phyloP scores from a whole-genome alignment of 2,329 filamentous ascomycete species.

The Cladosporium phlei region DNA sequence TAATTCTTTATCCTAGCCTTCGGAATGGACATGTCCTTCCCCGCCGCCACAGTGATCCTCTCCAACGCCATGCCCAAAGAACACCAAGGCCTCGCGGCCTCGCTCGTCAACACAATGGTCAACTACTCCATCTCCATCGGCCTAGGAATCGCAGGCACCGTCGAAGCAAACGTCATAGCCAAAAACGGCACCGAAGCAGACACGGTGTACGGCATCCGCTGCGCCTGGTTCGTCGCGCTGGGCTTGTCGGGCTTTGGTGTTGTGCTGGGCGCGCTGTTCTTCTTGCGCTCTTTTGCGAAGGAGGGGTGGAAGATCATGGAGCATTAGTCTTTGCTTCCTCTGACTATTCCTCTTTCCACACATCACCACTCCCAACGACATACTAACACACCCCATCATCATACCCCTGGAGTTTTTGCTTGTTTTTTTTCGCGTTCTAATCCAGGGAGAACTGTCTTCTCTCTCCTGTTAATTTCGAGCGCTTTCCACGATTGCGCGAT shows the following conservation, averaged over 20 bases:
- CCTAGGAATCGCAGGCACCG: constrained; percentile 61
- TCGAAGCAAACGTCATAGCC: constrained; percentile 48
- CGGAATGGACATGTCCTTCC: constrained; percentile 65
- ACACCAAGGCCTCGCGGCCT: constrained; percentile 50
- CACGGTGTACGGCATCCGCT: constrained; percentile 36
- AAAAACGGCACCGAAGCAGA: constrained; percentile 35
- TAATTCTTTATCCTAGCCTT: constrained; percentile 17
- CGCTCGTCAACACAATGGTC: constrained; percentile 59
- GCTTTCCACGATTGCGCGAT: no score
- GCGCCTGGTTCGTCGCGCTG: constrained; percentile 39
- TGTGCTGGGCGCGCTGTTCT: constrained; percentile 23
- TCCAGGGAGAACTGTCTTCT: no score
- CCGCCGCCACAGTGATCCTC: constrained; percentile 57
- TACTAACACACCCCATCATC: no score
- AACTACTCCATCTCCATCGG: constrained; percentile 66
- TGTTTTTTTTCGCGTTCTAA: no score
- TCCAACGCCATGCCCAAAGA: constrained; percentile 47
- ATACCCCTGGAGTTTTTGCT: no score
- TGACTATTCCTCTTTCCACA: no score
- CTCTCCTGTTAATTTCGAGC: no score
- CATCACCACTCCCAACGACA: background rate
- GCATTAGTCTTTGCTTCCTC: constrained; percentile 13
- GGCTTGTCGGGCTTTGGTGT: constrained; percentile 28
- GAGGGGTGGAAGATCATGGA: constrained; percentile 21
- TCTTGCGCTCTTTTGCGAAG: constrained; percentile 18